Percentiles rank a stretch among this genome's conserved stretches.
Evolutionary conservation across 1,139 yeast species (phyloP).

Genomic region (Magnusiomyces sp.): DNA sequence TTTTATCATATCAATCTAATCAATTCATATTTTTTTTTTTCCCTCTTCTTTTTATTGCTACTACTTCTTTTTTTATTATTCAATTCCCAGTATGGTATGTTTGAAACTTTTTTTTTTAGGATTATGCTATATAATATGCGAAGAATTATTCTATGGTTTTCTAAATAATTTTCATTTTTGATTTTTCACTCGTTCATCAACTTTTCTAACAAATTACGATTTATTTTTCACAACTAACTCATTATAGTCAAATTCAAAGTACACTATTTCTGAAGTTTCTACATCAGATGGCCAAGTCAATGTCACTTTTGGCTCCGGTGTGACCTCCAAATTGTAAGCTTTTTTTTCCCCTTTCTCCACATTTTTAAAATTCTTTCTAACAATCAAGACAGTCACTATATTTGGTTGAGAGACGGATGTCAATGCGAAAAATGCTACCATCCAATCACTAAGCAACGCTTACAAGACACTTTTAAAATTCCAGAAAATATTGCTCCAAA

Average conservation of each 20-base stretch:
- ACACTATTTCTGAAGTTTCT: too few species aligned
- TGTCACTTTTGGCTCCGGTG: constrained; percentile 29
- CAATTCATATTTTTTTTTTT: not conserved
- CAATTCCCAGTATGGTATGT: not conserved
- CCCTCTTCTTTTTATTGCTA: not conserved
- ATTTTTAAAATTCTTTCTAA: not conserved
- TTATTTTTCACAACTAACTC: too few species aligned
- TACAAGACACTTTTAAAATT: constrained; percentile 49
- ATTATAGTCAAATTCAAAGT: too few species aligned
- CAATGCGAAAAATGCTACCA: constrained; percentile 56
- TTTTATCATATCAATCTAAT: not conserved
- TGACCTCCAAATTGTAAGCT: constrained; percentile 26
- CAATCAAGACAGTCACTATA: constrained; percentile 34
- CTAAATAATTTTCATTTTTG: not conserved
- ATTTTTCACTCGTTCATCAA: not conserved
- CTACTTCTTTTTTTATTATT: not conserved
- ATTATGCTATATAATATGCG: too few species aligned
- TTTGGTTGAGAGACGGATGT: constrained; percentile 69
- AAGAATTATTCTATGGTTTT: too few species aligned
- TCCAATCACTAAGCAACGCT: constrained; percentile 53
- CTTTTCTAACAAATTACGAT: too few species aligned
- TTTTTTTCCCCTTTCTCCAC: not conserved
- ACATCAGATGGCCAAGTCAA: constrained; percentile 23
- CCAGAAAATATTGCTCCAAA: constrained; percentile 41
- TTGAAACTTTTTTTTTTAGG: not conserved